Conservation (phyloP, 2,329 filamentous ascomycete genomes). For the Trichoderma asperellum region DNA sequence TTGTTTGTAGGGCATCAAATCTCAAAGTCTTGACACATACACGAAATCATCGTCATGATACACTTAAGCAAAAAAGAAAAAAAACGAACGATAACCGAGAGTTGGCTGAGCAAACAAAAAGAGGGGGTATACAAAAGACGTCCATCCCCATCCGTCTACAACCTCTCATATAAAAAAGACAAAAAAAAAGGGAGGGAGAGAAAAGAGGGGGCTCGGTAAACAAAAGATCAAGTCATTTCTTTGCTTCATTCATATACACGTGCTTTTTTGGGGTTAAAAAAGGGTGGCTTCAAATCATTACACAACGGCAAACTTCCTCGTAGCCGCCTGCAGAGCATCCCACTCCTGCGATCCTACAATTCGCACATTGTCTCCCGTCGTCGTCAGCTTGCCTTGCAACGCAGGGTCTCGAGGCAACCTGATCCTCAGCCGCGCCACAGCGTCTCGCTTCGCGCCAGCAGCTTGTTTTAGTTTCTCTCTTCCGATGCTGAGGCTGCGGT, state of each 20-base stretch:
- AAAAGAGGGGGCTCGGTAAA: neutral
- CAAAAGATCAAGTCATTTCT: neutral
- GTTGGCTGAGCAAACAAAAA: constrained; percentile 8
- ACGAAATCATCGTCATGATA: constrained; percentile 15
- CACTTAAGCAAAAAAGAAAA: neutral
- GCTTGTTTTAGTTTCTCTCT: constrained; percentile 36
- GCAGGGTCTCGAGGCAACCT: constrained; percentile 48
- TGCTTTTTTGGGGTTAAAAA: neutral
- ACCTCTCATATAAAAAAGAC: neutral
- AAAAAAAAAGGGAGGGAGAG: neutral
- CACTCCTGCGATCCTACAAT: constrained; percentile 60
- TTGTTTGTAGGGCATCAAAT: constrained; percentile 4
- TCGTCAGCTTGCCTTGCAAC: constrained; percentile 46
- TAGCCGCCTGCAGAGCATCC: constrained; percentile 55
- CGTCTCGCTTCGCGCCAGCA: constrained; percentile 37
- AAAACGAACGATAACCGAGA: neutral
- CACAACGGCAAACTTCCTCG: constrained; percentile 39
- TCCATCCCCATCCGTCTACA: neutral
- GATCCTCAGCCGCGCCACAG: constrained; percentile 56
- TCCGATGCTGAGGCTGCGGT: constrained; percentile 32
- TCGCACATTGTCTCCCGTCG: constrained; percentile 43
- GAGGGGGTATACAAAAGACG: constrained; percentile 25
- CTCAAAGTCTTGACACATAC: constrained; percentile 13
- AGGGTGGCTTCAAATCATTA: constrained; percentile 28
- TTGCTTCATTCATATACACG: constrained; percentile 14